Base-by-base conservation (phyloP, 345 rosid genomes). In the Excoecaria cochinchinensis region DNA sequence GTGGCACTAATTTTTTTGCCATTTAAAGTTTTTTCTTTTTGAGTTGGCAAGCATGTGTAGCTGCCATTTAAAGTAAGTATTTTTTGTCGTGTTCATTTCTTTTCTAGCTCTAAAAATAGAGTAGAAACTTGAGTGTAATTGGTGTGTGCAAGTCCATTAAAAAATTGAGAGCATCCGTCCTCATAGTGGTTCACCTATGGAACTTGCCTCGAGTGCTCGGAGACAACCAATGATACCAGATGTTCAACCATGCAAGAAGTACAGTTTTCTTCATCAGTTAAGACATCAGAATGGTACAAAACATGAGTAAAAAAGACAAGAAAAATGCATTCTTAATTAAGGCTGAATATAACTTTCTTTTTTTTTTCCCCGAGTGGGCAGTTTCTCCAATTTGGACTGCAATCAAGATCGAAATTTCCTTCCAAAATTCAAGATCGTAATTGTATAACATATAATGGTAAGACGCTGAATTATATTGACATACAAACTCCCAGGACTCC, bases 151-250 rank as follows among this genome's bases (percentile, higher is more conserved):
- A n/a, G n/a, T n/a, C n/a, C n/a, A n/a, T n/a, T n/a, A n/a, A n/a
- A n/a, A n/a, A n/a, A n/a, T n/a, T n/a, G n/a, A n/a, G n/a, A 95
- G 96, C 96, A 95, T 95, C 79, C 93, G 80, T 74, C 83, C 92
- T 21, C 95, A 85, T 50, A 95, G 90, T 68, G 98, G 90, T 74
- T 95, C 99, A 31, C 99, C 99, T 74, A 93, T 77, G 73, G 78
- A 84, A 78, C 90, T 84, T 5, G 97, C 94, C 83, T 95, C 99
- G n/a, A 93, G 82, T 31, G 94, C 99, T 87, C 93, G 97, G 58
- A 95, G 93, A 85, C 98, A 93, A 70, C 99, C 99, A 71, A 95
- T 88, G 64, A 89, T 82, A 71, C 98, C 99, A 17, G 14, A 9
- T 73, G 64, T 55, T 71, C 64, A 73, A 73, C 56, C 14, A 38